A percentile compares a stretch with the other conserved stretches of the same genome.
These are phyloP conservation scores for Raffaelea arxii DNA, from an alignment of 2,329 filamentous ascomycete genomes.

Conservation along the genomic window DNA sequence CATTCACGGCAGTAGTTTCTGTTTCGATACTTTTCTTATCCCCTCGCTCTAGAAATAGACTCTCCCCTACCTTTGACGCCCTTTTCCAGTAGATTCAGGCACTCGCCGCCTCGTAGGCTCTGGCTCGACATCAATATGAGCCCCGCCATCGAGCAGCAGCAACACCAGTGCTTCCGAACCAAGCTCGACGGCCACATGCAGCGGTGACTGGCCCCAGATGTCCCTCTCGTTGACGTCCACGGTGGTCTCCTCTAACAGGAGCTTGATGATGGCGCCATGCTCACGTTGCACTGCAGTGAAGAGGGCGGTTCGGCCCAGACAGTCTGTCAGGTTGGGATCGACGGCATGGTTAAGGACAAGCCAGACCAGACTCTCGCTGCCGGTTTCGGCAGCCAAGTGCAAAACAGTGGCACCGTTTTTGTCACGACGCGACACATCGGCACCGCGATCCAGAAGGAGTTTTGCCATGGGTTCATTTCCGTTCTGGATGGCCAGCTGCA, in stretches of 20 bases:
- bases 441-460: not conserved
- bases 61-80: no score
- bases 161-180: not conserved
- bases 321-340: not conserved
- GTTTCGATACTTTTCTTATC: no score
- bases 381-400: not conserved
- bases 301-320: not conserved
- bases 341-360: not conserved
- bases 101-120: no score
- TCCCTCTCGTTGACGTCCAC: not conserved
- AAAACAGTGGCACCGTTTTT: not conserved
- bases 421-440: no score
- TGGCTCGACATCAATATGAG: no score
- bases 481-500: not conserved
- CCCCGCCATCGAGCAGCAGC: not conserved
- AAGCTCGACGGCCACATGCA: not conserved
- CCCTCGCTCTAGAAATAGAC: no score
- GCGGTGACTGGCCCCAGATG: not conserved
- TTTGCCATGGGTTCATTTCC: not conserved
- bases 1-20: no score
- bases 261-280: not conserved
- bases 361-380: not conserved
- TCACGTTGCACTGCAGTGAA: not conserved
- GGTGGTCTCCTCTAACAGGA: not conserved
- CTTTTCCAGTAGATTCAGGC: no score